Percentiles rank a stretch among this genome's conserved stretches.
Conservation (phyloP, 1,284 basidiomycete genomes). For the Cerioporus squamosus region DNA sequence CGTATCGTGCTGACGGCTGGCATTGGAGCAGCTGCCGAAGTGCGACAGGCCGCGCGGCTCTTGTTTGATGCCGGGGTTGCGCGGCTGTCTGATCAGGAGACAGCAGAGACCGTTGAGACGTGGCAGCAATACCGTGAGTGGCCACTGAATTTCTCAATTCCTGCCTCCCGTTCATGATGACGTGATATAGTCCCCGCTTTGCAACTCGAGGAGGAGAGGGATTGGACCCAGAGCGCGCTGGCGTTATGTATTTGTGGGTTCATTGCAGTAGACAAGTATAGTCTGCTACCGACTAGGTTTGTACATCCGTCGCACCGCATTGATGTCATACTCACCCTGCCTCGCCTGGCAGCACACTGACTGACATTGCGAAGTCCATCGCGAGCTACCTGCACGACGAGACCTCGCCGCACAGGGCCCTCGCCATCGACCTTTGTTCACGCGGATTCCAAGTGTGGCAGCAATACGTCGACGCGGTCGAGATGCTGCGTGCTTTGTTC, state of each 20-base stretch:
- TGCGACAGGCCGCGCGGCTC: conserved; percentile 74
- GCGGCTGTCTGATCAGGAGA: conserved; percentile 68
- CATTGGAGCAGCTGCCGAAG: conserved; percentile 53
- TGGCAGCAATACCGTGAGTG: conserved; percentile 73
- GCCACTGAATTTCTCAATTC: not conserved
- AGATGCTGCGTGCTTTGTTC: conserved; percentile 87
- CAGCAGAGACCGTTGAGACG: conserved; percentile 59
- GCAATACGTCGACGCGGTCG: conserved; percentile 91
- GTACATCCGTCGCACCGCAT: conserved; percentile 16
- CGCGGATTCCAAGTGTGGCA: conserved; percentile 95
- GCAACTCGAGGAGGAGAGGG: conserved; percentile 57
- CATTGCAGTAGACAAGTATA: conserved; percentile 83
- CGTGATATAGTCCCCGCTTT: conserved; percentile 67
- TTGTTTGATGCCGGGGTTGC: conserved; percentile 79
- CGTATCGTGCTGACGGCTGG: not conserved
- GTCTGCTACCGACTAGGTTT: conserved; percentile 74
- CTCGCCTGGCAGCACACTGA: conserved; percentile 64
- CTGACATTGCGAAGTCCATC: conserved; percentile 85
- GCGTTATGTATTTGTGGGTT: conserved; percentile 84
- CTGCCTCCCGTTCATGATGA: not conserved
- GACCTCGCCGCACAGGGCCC: conserved; percentile 61
- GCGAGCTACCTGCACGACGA: conserved; percentile 78
- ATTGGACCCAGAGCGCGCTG: conserved; percentile 60
- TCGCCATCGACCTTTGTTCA: conserved; percentile 90
- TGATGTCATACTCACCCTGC: not conserved